These are phyloP conservation scores for Ophiocordyceps australis DNA, from an alignment of 2,329 filamentous ascomycete species.

Conservation along the genomic window DNA sequence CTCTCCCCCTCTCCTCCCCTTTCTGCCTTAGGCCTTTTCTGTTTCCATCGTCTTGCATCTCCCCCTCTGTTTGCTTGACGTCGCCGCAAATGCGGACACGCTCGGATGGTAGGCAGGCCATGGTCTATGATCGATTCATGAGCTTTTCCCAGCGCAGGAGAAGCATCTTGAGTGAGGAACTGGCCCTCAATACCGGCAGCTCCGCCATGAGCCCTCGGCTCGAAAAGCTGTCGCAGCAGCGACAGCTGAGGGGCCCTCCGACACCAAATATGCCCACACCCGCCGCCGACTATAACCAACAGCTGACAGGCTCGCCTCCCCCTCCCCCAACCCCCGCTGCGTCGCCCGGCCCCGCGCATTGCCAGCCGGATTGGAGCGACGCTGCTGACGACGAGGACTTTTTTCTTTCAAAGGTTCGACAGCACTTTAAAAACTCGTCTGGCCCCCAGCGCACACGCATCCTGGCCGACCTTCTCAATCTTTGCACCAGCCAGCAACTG, in stretches of 20 bases:
- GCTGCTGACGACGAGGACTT: conserved; percentile 68
- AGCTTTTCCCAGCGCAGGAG: conserved; percentile 45
- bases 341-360: conserved; percentile 42
- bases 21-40: too few relatives aligned
- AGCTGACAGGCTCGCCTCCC: conserved; percentile 40
- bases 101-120: too few relatives aligned
- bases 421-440: conserved; percentile 63
- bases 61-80: too few relatives aligned
- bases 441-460: conserved; percentile 62
- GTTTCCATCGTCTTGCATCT: too few relatives aligned
- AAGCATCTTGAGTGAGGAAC: conserved; percentile 36
- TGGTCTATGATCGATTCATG: conserved; percentile 25
- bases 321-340: conserved; percentile 48
- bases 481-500: conserved; percentile 87
- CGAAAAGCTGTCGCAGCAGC: conserved; percentile 27
- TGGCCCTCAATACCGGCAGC: conserved; percentile 32
- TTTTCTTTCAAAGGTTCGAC: conserved; percentile 60
- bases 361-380: conserved; percentile 55
- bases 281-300: conserved; percentile 43
- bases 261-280: conserved; percentile 51
- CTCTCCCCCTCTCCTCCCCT: too few relatives aligned
- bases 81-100: too few relatives aligned
- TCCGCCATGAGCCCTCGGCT: conserved; percentile 24
- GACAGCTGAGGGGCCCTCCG: conserved; percentile 35
- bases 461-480: conserved; percentile 73